These are phyloP conservation scores for Globisporangium cederbergense DNA, from an alignment of 352 stramenopile species.

Conservation along the genomic window DNA sequence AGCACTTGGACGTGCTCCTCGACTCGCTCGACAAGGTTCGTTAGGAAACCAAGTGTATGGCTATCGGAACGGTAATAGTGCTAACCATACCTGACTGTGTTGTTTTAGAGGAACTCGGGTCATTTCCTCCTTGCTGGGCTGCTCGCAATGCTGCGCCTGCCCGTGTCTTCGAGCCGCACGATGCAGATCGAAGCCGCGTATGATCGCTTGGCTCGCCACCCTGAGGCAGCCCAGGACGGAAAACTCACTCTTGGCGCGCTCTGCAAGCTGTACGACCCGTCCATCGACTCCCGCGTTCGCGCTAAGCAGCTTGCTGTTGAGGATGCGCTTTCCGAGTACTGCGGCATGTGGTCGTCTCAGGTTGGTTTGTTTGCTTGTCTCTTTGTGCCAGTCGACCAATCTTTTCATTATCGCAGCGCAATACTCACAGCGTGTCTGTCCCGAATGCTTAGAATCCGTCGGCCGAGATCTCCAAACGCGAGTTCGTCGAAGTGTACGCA, in stretches of 20 bases:
- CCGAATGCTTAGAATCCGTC: neutral
- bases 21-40: conserved; percentile 56
- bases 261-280: conserved; percentile 46
- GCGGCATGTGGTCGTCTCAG: conserved; percentile 36
- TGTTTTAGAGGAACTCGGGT: conserved; percentile 37
- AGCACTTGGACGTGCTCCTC: conserved; percentile 74
- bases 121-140: conserved; percentile 50
- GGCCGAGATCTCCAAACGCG: conserved; percentile 36
- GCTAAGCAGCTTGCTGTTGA: conserved; percentile 30
- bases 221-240: conserved; percentile 15
- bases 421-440: too few relatives aligned
- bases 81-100: neutral
- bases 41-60: neutral
- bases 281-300: conserved; percentile 55
- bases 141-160: conserved; percentile 37
- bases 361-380: conserved; percentile 17
- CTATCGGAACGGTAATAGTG: neutral
- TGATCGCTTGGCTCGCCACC: conserved; percentile 31
- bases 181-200: conserved; percentile 40
- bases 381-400: neutral
- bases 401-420: neutral
- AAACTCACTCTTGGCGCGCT: conserved; percentile 46
- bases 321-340: conserved; percentile 40
- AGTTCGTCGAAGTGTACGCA: conserved; percentile 73
- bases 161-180: conserved; percentile 31